These are phyloP conservation scores for Gymnopilus junonius DNA, from an alignment of 768 basidiomycete species.

Conservation along the genomic window DNA sequence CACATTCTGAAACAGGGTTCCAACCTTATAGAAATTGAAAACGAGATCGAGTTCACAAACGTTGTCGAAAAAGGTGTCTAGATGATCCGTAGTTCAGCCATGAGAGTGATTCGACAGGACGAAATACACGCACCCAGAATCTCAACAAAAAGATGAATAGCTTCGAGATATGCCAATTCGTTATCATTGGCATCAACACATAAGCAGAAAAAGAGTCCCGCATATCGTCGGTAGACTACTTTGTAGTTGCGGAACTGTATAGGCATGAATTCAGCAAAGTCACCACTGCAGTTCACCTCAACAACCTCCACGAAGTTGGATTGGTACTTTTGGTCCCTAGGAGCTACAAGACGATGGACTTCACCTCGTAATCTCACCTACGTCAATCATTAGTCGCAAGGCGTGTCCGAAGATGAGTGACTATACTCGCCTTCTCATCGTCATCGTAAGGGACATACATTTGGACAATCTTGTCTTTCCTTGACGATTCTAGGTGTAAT, in stretches of 20 bases:
- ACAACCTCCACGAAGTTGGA: constrained; percentile 98
- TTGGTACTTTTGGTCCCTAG: constrained; percentile 98
- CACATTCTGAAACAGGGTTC: background rate
- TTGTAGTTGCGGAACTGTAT: constrained; percentile 95
- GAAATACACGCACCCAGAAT: constrained; percentile 75
- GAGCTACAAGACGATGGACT: constrained; percentile 94
- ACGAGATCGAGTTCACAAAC: constrained; percentile 98
- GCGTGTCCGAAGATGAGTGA: background rate
- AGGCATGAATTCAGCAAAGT: background rate
- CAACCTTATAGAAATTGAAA: constrained; percentile 93
- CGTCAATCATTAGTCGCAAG: background rate
- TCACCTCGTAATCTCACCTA: constrained; percentile 95
- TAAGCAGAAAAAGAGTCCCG: constrained; percentile 96
- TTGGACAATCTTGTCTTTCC: constrained; percentile 97
- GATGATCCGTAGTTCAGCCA: background rate
- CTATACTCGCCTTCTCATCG: constrained; percentile 86
- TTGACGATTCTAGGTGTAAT: constrained; percentile 81
- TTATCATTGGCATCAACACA: constrained; percentile 99
- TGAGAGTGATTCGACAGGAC: background rate
- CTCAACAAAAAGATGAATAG: constrained; percentile 98
- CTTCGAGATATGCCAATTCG: constrained; percentile 95
- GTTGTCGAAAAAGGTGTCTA: constrained; percentile 98
- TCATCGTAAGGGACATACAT: constrained; percentile 99
- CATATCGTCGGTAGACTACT: constrained; percentile 95
- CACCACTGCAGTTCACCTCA: constrained; percentile 1